Base-by-base conservation (phyloP, 129 eudicot genomes). In the Flaveria brownii region DNA sequence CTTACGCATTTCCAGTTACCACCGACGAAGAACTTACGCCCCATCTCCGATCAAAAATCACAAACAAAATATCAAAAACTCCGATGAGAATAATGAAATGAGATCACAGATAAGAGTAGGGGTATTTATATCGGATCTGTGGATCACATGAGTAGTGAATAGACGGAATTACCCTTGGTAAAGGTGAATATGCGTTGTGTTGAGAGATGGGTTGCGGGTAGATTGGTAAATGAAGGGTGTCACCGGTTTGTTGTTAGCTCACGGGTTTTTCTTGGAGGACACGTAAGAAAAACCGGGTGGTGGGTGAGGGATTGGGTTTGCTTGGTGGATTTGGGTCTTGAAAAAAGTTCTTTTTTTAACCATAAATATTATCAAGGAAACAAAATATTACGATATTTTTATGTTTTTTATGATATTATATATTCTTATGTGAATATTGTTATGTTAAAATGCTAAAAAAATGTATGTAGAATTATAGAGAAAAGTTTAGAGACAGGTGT, bases 1-100 rank as follows among this genome's bases (percentile, higher is more conserved):
- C 86, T 82, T 77, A 91, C 97, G 83, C 97, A 91, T 91, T 91
- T 91, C 95, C 97, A 91, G 95, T 88, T 91, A 81, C 97, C 97
- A 42, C 97, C 97, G 81, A 91, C 97, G 87, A 91, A 91, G 67
- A 91, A 88, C 57, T 83, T 91, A n/a, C 97, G 79, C 6, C 62
- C 83, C 83, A 80, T 80, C 54, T 72, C 73, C 66, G 79, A 73
- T 65, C 25, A 80, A 65, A 52, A 57, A 65, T 72, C 64, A 73
- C 22, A 64, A 64, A 49, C 72, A 41, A 72, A 73, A 52, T 39
- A 55, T 41, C 28, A 68, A 76, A 30, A 64, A n/a, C 72, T 50
- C 64, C 72, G 80, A 76, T 76, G 72, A 39, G 65, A 54, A 45
- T 9, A 8, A 45, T 28, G 15, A 23, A 23, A 77, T 5, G 46